Evolutionary conservation across 2,329 filamentous ascomycete species (phyloP).

Genomic region (Ceratocystis cubensis): DNA sequence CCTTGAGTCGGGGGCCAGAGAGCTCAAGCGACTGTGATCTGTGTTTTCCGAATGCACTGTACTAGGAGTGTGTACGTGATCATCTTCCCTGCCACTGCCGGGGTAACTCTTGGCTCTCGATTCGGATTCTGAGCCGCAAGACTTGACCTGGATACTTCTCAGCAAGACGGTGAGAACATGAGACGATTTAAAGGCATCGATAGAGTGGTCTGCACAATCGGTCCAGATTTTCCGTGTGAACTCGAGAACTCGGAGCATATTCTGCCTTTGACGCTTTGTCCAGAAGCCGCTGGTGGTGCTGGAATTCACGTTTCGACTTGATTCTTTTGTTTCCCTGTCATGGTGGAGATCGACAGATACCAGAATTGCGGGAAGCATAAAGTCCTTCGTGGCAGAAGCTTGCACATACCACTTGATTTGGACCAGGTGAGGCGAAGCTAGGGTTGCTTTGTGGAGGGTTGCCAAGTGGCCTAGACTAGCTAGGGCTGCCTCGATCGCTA

Average conservation of each 20-base stretch:
- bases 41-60: not conserved
- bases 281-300: slow-evolving; percentile 28
- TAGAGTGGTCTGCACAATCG: slow-evolving; percentile 58
- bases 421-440: slow-evolving; percentile 56
- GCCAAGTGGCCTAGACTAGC: slow-evolving; percentile 66
- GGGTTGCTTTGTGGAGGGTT: slow-evolving; percentile 61
- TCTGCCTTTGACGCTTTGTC: slow-evolving; percentile 48
- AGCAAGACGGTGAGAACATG: slow-evolving; percentile 75
- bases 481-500: slow-evolving; percentile 77
- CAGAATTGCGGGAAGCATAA: slow-evolving; percentile 73
- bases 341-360: slow-evolving; percentile 66
- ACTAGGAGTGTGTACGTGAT: not conserved
- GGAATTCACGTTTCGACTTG: slow-evolving; percentile 30
- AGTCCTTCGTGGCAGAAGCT: slow-evolving; percentile 71
- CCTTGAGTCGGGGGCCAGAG: not conserved
- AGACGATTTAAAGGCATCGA: slow-evolving; percentile 83
- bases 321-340: slow-evolving; percentile 31
- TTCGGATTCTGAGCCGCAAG: not conserved
- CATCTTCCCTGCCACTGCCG: not conserved
- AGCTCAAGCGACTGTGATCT: not conserved
- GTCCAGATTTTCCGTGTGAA: slow-evolving; percentile 69
- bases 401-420: slow-evolving; percentile 68
- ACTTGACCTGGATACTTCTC: slow-evolving; percentile 45
- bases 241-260: slow-evolving; percentile 66
- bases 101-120: not conserved